Evolutionary conservation across 495 filamentous ascomycete species (phyloP).

Genomic region (Xylaria telfairii): DNA sequence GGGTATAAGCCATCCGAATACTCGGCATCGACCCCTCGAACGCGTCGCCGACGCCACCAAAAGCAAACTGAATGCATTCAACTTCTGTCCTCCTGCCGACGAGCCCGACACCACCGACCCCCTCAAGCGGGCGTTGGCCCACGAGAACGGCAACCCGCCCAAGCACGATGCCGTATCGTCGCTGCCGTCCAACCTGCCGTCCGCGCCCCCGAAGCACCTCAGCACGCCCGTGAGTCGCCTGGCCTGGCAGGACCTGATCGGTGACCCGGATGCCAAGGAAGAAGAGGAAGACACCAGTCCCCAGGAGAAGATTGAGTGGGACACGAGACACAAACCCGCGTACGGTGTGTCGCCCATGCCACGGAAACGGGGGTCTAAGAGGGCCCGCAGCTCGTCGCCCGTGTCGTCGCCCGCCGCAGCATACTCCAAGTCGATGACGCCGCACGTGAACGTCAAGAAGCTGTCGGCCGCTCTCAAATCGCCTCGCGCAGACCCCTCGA

Average conservation of each 20-base stretch:
- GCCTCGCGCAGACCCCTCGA: slow-evolving; percentile 79
- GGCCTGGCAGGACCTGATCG: slow-evolving; percentile 80
- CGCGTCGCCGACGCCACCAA: slow-evolving; percentile 57
- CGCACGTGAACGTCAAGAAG: slow-evolving; percentile 52
- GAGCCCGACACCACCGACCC: slow-evolving; percentile 25
- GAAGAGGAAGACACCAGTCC: slow-evolving; percentile 53
- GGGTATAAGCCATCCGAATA: slow-evolving; percentile 33
- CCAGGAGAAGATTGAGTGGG: slow-evolving; percentile 50
- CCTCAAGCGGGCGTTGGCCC: slow-evolving; percentile 12
- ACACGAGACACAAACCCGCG: slow-evolving; percentile 40
- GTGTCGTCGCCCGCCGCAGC: slow-evolving; percentile 65
- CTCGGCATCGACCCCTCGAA: slow-evolving; percentile 37
- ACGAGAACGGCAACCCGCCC: slow-evolving; percentile 27
- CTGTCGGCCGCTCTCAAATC: slow-evolving; percentile 68
- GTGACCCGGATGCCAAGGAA: slow-evolving; percentile 61
- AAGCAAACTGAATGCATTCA: slow-evolving; percentile 57
- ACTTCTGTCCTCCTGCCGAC: slow-evolving; percentile 40
- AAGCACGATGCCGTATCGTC: slow-evolving; percentile 17
- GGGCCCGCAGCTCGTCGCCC: slow-evolving; percentile 82
- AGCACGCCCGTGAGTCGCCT: slow-evolving; percentile 78
- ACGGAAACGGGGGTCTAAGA: slow-evolving; percentile 66
- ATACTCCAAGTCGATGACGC: slow-evolving; percentile 36
- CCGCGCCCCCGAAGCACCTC: slow-evolving; percentile 52
- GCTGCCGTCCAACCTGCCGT: slow-evolving; percentile 27
- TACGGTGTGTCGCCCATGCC: slow-evolving; percentile 53